phyloP scores from a whole-genome alignment of 2,329 filamentous ascomycete species.

The Phaeosphaeriaceae sp. region DNA sequence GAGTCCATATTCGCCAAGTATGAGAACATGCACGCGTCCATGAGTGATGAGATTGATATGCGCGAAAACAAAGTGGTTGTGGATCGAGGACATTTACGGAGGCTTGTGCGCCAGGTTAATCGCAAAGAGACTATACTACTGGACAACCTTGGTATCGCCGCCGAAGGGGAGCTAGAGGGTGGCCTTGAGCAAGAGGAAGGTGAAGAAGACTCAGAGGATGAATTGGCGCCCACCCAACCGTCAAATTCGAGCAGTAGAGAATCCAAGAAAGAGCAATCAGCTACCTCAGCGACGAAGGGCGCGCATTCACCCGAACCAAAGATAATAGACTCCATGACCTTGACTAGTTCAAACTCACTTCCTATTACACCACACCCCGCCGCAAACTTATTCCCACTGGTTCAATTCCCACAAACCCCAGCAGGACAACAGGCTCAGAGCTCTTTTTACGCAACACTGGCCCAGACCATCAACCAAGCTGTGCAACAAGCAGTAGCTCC shows the following conservation, averaged over 20 bases:
- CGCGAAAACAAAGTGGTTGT: conserved; percentile 82
- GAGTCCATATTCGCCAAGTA: conserved; percentile 92
- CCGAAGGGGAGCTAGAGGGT: conserved; percentile 46
- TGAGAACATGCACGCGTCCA: conserved; percentile 77
- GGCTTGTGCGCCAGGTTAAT: conserved; percentile 53
- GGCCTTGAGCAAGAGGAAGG: conserved; percentile 44
- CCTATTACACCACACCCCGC: conserved; percentile 24
- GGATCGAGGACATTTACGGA: conserved; percentile 82
- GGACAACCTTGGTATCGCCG: conserved; percentile 27
- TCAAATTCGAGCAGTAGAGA: conserved; percentile 6
- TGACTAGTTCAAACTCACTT: conserved; percentile 4
- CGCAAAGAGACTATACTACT: conserved; percentile 32
- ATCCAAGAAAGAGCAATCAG: conserved; percentile 2
- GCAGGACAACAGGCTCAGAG: conserved; percentile 35
- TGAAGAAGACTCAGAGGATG: conserved; percentile 31
- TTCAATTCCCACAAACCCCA: conserved; percentile 41
- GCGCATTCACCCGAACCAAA: neutral
- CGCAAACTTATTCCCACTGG: conserved; percentile 26
- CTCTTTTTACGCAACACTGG: conserved; percentile 30
- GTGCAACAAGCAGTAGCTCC: conserved; percentile 34
- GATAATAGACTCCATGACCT: conserved; percentile 3
- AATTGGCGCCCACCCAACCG: conserved; percentile 35
- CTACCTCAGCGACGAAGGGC: neutral
- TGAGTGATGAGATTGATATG: conserved; percentile 90
- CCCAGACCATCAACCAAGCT: conserved; percentile 31